Base-by-base conservation (phyloP, 805 yeast species). In the Candida suzukii region DNA sequence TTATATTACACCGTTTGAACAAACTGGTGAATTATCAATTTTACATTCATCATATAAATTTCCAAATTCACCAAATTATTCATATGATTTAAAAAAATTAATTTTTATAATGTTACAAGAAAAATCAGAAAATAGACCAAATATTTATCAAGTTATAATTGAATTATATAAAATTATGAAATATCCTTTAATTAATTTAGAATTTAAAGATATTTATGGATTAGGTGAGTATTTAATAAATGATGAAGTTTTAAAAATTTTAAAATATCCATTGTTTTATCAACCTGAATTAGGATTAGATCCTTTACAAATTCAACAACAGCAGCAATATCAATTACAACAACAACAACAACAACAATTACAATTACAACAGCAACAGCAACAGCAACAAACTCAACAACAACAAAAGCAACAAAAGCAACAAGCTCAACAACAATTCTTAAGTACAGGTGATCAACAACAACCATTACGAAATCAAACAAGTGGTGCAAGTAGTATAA, bases 1-100 rank as follows among this genome's bases (percentile, higher is more conserved):
- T 64, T 91, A 87, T 61, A 90, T 84, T 1, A 91, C 99, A 1
- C 99, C 99, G 2, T 91, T 93, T 60, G 99, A 91, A 62, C 80
- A 83, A 34, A 87, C 88, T 31, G 82, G 81, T 11, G 95, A 87
- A 49, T 71, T 87, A 52, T 95, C 95, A 4, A 86, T 91, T 34
- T 65, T 90, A 41, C 91, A 85, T 63, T 87, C 95, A 6, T 76
- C 81, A 34, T 90, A 80, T 62, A 81, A 75, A 44, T 86, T 90
- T 51, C 95, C 91, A 2, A 65, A 73, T 1, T 56, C 61, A 7
- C 96, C 96, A 2, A 66, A 60, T 14, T 88, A 75, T 53, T 78
- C 95, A 0, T 76, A 80, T 13, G 78, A 80, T 40, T 63, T 93
- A 47, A 83, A 81, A 53, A 81, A 81, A 53, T 67, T 93, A 55